Base-by-base conservation (phyloP, 2,329 filamentous ascomycete genomes). In the Phyllosticta paracitricarpa region DNA sequence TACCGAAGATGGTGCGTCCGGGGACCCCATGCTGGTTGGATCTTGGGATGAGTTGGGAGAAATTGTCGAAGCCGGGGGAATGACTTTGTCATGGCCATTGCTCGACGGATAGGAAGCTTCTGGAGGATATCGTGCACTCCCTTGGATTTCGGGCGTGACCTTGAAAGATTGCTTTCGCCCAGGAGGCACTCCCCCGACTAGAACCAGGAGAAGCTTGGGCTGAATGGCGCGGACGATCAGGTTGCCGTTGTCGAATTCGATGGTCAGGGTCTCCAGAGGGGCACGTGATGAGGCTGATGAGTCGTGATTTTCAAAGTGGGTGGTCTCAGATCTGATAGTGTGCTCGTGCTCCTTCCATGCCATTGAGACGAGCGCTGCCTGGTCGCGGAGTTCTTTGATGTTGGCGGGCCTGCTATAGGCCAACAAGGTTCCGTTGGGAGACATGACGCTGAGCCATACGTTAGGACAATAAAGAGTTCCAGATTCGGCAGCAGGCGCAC, bases 341-440 rank as follows among this genome's bases (percentile, higher is more conserved):
- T 63, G 54, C 28, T 66, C 66, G 59, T 78, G 70, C 56, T 80
- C 78, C 68, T 79, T 79, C 79, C 78, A 81, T 9, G 74, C 74
- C 64, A 80, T 75, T 24, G 77, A 78, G 8, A 79, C 74, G 56
- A 79, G 68, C 6, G 79, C 77, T 24, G 77, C 78, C 65, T 79
- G 77, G 61, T 78, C 78, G 51, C 79, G 76, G 33, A 81, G 71
- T 63, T 78, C 75, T 63, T 76, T 76, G 66, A 78, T 77, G 64
- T 80, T 73, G n/a, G 75, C 72, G 12, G 78, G 77, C 24, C 75
- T 75, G 19, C 74, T 79, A 67, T 80, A 79, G 53, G 79, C 78
- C 57, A 81, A 70, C 22, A 81, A 68, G 2, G 77, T 80, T 64
- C 78, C 79, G 65, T 79, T 80, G 24, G 77, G 77, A 30, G 78